Conservation (phyloP, 768 basidiomycete species). For the Royoungia palumana region DNA sequence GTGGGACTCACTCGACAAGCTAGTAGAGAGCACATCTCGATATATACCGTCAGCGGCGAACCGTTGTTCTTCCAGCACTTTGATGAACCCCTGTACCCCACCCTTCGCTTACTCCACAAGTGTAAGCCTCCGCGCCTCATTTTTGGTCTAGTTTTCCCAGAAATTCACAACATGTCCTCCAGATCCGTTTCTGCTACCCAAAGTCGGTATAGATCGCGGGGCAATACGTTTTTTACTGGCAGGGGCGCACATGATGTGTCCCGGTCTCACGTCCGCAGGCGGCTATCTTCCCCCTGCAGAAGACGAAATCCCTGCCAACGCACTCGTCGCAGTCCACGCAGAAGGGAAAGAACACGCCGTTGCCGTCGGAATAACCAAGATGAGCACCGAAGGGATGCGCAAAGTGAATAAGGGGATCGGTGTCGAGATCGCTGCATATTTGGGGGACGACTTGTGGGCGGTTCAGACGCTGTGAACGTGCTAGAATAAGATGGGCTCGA, state of each 20-base stretch:
- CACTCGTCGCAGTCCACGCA: constrained; percentile 87
- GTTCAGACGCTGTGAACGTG: constrained; percentile 52
- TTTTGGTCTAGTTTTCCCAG: background rate
- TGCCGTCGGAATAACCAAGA: constrained; percentile 78
- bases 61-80: constrained; percentile 96
- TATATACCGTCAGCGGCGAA: constrained; percentile 83
- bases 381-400: constrained; percentile 87
- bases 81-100: constrained; percentile 90
- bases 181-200: constrained; percentile 92
- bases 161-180: constrained; percentile 2
- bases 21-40: constrained; percentile 94
- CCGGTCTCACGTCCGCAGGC: constrained; percentile 90
- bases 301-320: constrained; percentile 61
- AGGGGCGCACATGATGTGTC: constrained; percentile 96
- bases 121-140: constrained; percentile 49
- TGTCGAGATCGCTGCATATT: constrained; percentile 80
- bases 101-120: constrained; percentile 84
- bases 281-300: constrained; percentile 80
- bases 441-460: constrained; percentile 89
- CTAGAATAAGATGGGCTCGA: background rate
- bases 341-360: constrained; percentile 94
- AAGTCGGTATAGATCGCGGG: constrained; percentile 89
- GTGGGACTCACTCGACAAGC: constrained; percentile 24
- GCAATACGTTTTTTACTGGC: constrained; percentile 96
- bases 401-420: constrained; percentile 86